Conservation (phyloP, 352 stramenopile genomes). For the Globisporangium yorkense region DNA sequence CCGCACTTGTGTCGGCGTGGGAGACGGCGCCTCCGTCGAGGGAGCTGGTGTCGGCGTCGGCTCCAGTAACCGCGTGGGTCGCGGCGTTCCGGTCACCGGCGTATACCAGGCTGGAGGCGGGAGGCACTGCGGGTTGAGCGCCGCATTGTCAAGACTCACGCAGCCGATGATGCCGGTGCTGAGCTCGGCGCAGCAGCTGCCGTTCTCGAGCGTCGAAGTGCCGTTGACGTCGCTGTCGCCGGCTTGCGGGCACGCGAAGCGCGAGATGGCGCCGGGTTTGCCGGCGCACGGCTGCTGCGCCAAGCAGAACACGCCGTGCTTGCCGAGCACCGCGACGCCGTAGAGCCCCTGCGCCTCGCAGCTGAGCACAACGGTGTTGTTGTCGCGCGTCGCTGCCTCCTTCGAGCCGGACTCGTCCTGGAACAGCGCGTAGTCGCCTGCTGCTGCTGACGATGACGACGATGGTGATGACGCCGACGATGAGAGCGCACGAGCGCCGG, state of each 20-base stretch:
- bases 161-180: conserved; percentile 27
- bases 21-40: not conserved
- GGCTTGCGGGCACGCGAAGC: conserved; percentile 25
- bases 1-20: not conserved
- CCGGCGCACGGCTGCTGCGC: conserved; percentile 27
- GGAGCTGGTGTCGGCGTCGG: conserved; percentile 2
- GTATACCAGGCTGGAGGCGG: conserved; percentile 15
- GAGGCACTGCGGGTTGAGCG: conserved; percentile 18
- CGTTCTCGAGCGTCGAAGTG: conserved; percentile 9
- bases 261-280: not conserved
- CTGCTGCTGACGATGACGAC: not conserved
- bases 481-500: not conserved
- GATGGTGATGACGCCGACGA: not conserved
- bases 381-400: not conserved
- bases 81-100: not conserved
- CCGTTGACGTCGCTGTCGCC: conserved; percentile 17
- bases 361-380: not conserved
- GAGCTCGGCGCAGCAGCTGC: conserved; percentile 43
- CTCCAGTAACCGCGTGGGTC: not conserved
- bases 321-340: conserved; percentile 27
- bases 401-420: not conserved
- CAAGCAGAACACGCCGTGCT: conserved; percentile 34
- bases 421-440: not conserved
- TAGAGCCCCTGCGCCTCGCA: conserved; percentile 13
- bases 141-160: conserved; percentile 12